Evolutionary conservation across 805 yeast genomes (phyloP), one percentile per base, ranked within the genome.

Genomic region (Pachysolen tannophilus): DNA sequence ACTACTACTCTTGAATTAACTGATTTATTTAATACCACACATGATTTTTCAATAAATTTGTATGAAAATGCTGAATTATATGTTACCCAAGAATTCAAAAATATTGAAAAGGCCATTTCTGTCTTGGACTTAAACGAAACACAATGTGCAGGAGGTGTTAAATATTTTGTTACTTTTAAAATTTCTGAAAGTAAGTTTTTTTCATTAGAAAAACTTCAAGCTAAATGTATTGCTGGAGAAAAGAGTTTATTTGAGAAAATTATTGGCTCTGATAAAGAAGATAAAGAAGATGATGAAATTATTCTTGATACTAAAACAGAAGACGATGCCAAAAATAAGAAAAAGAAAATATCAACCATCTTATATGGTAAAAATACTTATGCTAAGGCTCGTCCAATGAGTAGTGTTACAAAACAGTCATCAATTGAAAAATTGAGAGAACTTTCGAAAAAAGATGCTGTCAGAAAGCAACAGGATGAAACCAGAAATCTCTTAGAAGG

Each of bases 401-500:
- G 74, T 35, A 36, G 65, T 2, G 53, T 68, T 3, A 56, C 72
- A 11, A 76, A 73, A 43, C 60, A 59, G 40, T 54, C 55, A 18
- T 58, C 79, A 7, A 54, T 58, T 20, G 47, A 57, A 5, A 76
- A 75, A 39, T 62, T 90, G 46, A 56, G 58, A 26, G 59, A 59
- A 13, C 63, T 81, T 52, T 76, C 73, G 38, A 50, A 53, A 16
- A 63, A 63, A 38, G 95, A 86, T 46, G 55, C 59, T 10, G 74
- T 66, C 35, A 65, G 83, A 35, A 56, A 60, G 20, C 57, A 62
- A 35, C 58, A 72, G 27, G 82, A 82, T 30, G 75, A 74, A 37
- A 58, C 71, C 20, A 69, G 74, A 44, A 90, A 88, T 54, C 58
- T 65, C 24, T 67, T 90, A 15, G 97, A 90, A 57, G 68, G 77